Conservation (phyloP, 2,329 filamentous ascomycete species). For the Acephala macrosclerotiorum region DNA sequence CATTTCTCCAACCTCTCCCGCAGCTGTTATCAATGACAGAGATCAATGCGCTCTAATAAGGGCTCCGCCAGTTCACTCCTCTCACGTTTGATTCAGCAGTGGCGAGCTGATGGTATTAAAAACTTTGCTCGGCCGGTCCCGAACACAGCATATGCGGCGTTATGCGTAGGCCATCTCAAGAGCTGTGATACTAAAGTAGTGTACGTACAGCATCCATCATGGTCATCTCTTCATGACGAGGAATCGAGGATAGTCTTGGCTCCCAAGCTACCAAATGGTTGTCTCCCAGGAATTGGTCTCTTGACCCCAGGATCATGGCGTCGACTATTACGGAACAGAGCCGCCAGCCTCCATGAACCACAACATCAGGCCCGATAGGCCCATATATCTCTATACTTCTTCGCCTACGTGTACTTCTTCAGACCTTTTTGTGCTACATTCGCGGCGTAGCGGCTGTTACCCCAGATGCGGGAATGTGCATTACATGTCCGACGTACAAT, state of each 20-base stretch:
- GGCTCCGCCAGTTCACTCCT: conserved; percentile 1
- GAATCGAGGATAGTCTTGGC: not conserved
- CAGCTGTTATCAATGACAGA: not conserved
- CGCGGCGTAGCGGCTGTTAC: conserved; percentile 8
- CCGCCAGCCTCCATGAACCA: not conserved
- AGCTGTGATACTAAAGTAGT: conserved; percentile 16
- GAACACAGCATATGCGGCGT: conserved; percentile 17
- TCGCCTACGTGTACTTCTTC: not conserved
- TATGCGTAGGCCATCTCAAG: conserved; percentile 20
- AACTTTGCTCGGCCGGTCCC: conserved; percentile 22
- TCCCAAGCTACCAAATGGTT: not conserved
- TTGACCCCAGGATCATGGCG: not conserved
- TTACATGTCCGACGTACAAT: conserved; percentile 7
- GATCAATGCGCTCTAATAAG: not conserved
- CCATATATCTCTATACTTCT: conserved; percentile 5
- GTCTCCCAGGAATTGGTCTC: not conserved
- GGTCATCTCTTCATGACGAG: conserved; percentile 1
- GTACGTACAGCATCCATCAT: conserved; percentile 8
- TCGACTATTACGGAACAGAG: not conserved
- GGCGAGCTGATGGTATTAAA: conserved; percentile 20
- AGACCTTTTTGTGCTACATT: not conserved
- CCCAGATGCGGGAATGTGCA: conserved; percentile 11
- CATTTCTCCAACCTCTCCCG: not conserved
- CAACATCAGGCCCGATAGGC: not conserved
- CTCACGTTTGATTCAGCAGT: not conserved